These are phyloP conservation scores for Emmonsia crescens DNA, from an alignment of 2,329 filamentous ascomycete genomes.

Conservation along the genomic window DNA sequence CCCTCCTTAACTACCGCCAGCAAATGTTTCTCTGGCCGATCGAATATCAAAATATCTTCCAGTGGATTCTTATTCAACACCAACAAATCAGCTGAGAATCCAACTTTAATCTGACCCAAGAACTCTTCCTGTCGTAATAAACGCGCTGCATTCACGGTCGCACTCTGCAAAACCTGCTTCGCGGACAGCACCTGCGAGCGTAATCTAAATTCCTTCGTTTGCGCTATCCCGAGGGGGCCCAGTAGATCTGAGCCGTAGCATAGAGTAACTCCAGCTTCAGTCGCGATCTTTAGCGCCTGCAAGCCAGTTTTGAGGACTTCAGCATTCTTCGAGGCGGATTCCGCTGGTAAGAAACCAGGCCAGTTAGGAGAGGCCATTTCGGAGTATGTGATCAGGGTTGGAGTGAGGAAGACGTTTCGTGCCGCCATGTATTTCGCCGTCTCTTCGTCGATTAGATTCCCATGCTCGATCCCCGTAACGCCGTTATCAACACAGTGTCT, in stretches of 20 bases:
- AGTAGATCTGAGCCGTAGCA: constrained; percentile 48
- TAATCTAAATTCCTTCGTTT: constrained; percentile 41
- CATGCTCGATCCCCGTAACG: constrained; percentile 46
- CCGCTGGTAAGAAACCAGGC: constrained; percentile 19
- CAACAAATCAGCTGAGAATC: constrained; percentile 44
- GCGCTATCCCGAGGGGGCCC: constrained; percentile 39
- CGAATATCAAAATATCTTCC: constrained; percentile 44
- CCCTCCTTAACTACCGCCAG: constrained; percentile 47
- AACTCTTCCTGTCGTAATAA: constrained; percentile 38
- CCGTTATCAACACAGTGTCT: constrained; percentile 46
- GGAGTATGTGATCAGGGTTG: constrained; percentile 44
- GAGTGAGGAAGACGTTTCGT: constrained; percentile 41
- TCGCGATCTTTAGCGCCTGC: constrained; percentile 38
- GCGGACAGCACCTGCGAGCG: constrained; percentile 34
- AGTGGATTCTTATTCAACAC: constrained; percentile 44
- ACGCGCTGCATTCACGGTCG: constrained; percentile 43
- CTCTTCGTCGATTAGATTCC: constrained; percentile 34
- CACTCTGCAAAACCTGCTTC: constrained; percentile 39
- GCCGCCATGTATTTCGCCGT: constrained; percentile 43
- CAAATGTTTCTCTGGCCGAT: constrained; percentile 37
- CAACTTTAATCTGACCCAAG: constrained; percentile 42
- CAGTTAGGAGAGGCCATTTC: constrained; percentile 34
- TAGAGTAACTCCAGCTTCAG: constrained; percentile 44
- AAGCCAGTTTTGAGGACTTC: constrained; percentile 41
- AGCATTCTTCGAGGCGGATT: constrained; percentile 39